These are phyloP conservation scores for Penicillium chermesinum DNA, from an alignment of 495 filamentous ascomycete species.

Conservation along the genomic window DNA sequence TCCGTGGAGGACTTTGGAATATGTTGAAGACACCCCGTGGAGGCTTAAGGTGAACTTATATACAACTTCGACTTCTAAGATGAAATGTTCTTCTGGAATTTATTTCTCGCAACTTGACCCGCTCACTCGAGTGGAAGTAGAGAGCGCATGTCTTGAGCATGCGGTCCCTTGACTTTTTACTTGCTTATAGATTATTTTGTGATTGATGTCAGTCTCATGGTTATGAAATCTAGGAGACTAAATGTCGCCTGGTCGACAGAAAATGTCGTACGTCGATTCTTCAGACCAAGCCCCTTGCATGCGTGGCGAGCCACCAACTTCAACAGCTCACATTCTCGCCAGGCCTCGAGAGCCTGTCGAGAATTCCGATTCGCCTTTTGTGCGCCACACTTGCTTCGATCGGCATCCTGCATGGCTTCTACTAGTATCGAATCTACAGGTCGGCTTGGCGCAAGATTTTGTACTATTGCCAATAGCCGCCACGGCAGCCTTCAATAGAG, in stretches of 20 bases:
- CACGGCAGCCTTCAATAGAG: background rate
- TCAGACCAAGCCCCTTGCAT: background rate
- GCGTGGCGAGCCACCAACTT: background rate
- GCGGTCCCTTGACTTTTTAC: too few relatives aligned
- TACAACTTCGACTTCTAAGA: too few relatives aligned
- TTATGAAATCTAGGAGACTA: background rate
- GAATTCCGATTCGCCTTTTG: background rate
- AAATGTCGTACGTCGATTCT: too few relatives aligned
- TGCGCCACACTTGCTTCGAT: background rate
- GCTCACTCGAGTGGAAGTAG: too few relatives aligned
- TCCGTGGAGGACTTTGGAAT: too few relatives aligned
- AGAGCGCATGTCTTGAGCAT: too few relatives aligned
- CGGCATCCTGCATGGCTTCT: background rate
- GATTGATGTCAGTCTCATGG: background rate
- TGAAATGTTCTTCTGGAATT: too few relatives aligned
- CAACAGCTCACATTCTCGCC: background rate
- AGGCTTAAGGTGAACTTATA: too few relatives aligned
- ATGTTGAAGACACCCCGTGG: too few relatives aligned
- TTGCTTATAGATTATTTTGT: too few relatives aligned
- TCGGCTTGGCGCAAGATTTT: background rate
- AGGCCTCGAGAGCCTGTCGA: background rate
- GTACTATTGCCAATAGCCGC: background rate
- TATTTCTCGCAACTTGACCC: too few relatives aligned
- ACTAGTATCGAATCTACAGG: background rate
- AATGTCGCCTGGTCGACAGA: too few relatives aligned